Evolutionary conservation across 495 filamentous ascomycete species (phyloP).

Genomic region (Viridothelium virens): DNA sequence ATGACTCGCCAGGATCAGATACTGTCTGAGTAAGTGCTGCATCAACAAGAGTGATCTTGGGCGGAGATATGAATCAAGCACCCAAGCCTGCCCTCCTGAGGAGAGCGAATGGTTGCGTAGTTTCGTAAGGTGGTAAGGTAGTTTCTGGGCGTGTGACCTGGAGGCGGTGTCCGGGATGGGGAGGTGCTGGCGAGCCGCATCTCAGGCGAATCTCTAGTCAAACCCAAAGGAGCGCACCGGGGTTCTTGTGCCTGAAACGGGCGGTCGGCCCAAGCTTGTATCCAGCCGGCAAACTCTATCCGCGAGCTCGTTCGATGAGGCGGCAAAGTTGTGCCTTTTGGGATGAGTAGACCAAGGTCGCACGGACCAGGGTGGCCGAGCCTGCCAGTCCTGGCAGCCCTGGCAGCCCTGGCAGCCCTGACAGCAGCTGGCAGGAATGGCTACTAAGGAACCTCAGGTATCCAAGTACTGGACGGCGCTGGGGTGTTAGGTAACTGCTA

Average conservation of each 20-base stretch:
- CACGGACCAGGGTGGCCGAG: neutral
- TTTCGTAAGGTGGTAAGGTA: neutral
- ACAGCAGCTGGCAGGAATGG: too few relatives aligned
- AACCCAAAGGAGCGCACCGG: neutral
- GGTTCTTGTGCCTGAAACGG: slow-evolving; percentile 6
- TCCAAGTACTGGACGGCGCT: too few relatives aligned
- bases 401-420: too few relatives aligned
- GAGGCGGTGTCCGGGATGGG: neutral
- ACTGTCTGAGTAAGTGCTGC: too few relatives aligned
- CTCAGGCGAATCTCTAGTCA: neutral
- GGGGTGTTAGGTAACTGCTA: too few relatives aligned
- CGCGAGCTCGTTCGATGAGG: slow-evolving; percentile 4
- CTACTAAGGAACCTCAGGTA: too few relatives aligned
- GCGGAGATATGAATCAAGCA: neutral
- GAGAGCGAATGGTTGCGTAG: too few relatives aligned
- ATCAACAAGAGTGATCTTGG: neutral
- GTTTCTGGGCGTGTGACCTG: neutral
- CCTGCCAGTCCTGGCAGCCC: too few relatives aligned
- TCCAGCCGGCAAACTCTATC: slow-evolving; percentile 8
- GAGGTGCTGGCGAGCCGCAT: slow-evolving; percentile 5
- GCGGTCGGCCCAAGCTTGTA: neutral
- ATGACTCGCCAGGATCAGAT: neutral
- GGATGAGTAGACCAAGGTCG: neutral
- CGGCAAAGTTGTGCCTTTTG: slow-evolving; percentile 6
- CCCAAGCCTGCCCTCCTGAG: too few relatives aligned